phyloP scores from a whole-genome alignment of 345 rosid species.

The Citrus glauca region DNA sequence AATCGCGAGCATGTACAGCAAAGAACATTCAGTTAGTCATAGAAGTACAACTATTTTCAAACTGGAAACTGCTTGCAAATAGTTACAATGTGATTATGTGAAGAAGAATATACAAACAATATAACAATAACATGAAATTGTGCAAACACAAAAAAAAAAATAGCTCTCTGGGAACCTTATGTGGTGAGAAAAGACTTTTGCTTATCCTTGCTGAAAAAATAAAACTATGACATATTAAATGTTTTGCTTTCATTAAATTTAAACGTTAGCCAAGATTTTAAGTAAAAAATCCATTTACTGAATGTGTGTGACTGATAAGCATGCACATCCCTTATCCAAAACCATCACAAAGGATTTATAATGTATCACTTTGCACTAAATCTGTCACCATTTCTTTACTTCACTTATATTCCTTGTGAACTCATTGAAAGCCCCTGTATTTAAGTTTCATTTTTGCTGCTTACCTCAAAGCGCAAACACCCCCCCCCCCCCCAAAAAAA shows the following conservation, averaged over 20 bases:
- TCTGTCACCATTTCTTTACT: neutral
- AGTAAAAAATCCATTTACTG: neutral
- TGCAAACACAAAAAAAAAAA: neutral
- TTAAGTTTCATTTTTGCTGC: neutral
- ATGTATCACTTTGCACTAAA: neutral
- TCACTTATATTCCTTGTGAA: neutral
- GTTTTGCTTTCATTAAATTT: neutral
- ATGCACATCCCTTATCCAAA: neutral
- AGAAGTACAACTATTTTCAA: neutral
- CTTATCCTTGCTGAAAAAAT: neutral
- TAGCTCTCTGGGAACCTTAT: neutral
- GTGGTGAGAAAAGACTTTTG: neutral
- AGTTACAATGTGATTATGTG: neutral
- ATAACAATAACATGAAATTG: neutral
- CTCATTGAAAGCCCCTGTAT: neutral
- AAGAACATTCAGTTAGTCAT: neutral
- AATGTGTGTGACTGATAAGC: neutral
- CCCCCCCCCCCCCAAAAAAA: no score
- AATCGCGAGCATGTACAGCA: neutral
- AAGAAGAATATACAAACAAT: neutral
- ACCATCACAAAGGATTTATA: neutral
- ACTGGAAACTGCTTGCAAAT: neutral
- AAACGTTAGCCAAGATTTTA: neutral
- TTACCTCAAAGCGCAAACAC: neutral
- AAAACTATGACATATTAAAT: neutral